Evolutionary conservation across 176 grass and related monocot species (phyloP).

Genomic region (Puya raimondii): DNA sequence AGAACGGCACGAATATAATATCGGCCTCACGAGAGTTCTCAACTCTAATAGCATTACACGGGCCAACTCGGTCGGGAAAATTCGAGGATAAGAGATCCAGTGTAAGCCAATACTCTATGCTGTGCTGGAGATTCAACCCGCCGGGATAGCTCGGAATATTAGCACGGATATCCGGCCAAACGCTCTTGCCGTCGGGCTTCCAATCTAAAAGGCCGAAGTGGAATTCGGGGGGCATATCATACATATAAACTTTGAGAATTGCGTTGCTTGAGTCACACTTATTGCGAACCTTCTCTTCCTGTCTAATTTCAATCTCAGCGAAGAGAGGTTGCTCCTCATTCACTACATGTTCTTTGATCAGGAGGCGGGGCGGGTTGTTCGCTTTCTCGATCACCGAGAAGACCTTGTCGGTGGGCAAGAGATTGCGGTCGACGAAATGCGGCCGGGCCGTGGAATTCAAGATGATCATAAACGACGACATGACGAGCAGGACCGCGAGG

Average conservation of each 20-base stretch:
- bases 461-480: conserved; percentile 24
- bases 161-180: conserved; percentile 50
- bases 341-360: not conserved
- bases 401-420: conserved; percentile 25
- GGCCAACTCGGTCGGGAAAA: conserved; percentile 24
- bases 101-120: conserved; percentile 91
- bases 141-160: conserved; percentile 58
- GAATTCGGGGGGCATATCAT: conserved; percentile 79
- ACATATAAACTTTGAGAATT: conserved; percentile 67
- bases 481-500: conserved; percentile 22
- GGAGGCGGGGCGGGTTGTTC: conserved; percentile 2
- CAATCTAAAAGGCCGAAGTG: conserved; percentile 83
- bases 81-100: conserved; percentile 70
- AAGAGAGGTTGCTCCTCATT: not conserved
- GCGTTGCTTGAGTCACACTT: conserved; percentile 39
- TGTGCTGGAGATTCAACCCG: conserved; percentile 88
- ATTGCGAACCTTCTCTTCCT: not conserved
- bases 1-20: conserved; percentile 84
- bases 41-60: conserved; percentile 51
- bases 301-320: conserved; percentile 10
- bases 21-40: conserved; percentile 49
- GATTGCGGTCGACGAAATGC: conserved; percentile 15
- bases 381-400: conserved; percentile 22
- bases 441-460: conserved; percentile 13
- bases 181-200: conserved; percentile 22